Evolutionary conservation across 164 flowering plant genomes (phyloP), one percentile per base, ranked within the genome.

Genomic region (Pachysandra terminalis): DNA sequence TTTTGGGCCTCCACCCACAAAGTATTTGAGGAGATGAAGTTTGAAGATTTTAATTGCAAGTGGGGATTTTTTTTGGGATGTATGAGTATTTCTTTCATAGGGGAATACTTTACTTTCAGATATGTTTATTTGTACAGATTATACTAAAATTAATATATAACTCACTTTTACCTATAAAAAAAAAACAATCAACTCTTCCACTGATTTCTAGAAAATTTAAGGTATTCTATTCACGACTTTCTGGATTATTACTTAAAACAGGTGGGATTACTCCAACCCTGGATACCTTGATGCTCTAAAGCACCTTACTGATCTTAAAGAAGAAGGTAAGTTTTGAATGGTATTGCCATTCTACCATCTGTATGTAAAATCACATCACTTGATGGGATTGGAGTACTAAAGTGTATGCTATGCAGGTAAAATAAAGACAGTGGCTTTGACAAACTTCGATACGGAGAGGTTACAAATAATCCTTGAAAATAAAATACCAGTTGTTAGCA

Each of bases 281-380:
- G 98, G 97, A 25, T 95, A 95, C 78, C 87, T 95, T 69, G 98
- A 95, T 88, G 98, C 98, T 24, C 82, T 95, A 21, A 95, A 92
- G 63, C 98, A 95, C 82, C 94, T 95, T 41, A 87, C 96, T 9
- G 98, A 95, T 85, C 78, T 91, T 23, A 95, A 95, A 80, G 96
- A 86, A 76, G 96, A 90, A 90, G 98, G 98, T 95, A 35, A 40
- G 71, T 66, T 37, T 63, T 9, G 51, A 48, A 67, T 45, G 51
- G 25, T 59, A 40, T 55, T 65, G 27, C 53, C 56, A 6, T 57
- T 69, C 21, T 28, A 54, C 27, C 0, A 24, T 65, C 19, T 16
- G 60, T 7, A n/a, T 49, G 22, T 45, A 1, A 37, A 53, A 21
- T 61, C 60, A 41, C 3, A 27, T 72, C 67, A 72, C 65, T 65